These are phyloP conservation scores for Plasmodium fragile DNA, from an alignment of 169 alveolate genomes.

Conservation along the genomic window DNA sequence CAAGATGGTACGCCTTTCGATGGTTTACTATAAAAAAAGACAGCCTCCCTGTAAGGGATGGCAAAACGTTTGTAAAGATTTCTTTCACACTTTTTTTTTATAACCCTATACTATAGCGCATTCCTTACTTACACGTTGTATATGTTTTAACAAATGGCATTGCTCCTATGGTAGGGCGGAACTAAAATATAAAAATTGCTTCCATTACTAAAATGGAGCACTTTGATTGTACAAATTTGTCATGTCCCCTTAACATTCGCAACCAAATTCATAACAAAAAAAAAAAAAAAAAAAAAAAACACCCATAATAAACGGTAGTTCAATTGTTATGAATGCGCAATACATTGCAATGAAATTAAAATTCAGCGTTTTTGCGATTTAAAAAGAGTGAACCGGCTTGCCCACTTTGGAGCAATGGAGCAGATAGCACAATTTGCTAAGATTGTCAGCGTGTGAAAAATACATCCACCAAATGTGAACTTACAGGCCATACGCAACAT, in stretches of 20 bases:
- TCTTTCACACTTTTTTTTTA: not conserved
- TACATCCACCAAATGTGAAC: not conserved
- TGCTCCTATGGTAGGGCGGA: not conserved
- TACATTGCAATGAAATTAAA: not conserved
- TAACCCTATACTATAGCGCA: not conserved
- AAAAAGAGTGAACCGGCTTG: not conserved
- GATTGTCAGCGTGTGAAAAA: not conserved
- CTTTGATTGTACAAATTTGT: not conserved
- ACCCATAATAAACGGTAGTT: not conserved
- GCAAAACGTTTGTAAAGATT: not conserved
- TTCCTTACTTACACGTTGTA: not conserved
- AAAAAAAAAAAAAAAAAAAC: not conserved
- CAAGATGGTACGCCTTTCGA: not conserved
- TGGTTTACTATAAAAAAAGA: not conserved
- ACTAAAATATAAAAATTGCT: not conserved
- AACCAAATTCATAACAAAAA: not conserved
- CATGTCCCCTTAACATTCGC: not conserved
- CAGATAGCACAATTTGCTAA: not conserved
- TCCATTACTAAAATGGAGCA: not conserved
- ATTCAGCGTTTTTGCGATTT: not conserved
- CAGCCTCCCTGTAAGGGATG: not conserved
- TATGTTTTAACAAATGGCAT: not conserved
- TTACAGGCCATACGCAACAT: not conserved
- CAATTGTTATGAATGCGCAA: not conserved
- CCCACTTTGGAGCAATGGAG: not conserved